These are phyloP conservation scores for Cordyceps javanica DNA, from an alignment of 2,329 filamentous ascomycete species.

Conservation along the genomic window DNA sequence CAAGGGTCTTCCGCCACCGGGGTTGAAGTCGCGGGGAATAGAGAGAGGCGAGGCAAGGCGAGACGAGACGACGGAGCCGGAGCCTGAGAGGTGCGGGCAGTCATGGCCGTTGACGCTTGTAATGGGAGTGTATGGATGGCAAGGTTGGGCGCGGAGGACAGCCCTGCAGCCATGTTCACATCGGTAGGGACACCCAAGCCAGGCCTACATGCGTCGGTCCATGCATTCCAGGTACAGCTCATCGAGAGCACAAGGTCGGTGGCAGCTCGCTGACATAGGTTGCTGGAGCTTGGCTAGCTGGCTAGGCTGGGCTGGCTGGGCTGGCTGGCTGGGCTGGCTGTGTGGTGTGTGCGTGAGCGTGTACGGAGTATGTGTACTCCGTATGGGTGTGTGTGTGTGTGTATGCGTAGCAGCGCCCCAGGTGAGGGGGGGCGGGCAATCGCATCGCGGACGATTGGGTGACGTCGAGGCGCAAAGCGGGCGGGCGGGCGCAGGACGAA, in stretches of 20 bases:
- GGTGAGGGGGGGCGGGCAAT: too few relatives aligned
- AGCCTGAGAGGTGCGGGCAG: slow-evolving; percentile 16
- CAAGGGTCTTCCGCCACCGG: slow-evolving; percentile 9
- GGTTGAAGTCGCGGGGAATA: slow-evolving; percentile 5
- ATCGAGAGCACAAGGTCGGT: neutral
- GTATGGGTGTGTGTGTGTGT: too few relatives aligned
- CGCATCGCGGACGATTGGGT: neutral
- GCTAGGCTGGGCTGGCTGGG: too few relatives aligned
- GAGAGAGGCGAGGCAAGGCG: neutral
- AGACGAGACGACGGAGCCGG: neutral
- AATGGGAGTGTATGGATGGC: neutral
- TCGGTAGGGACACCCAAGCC: neutral
- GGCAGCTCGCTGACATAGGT: neutral
- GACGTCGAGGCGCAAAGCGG: neutral
- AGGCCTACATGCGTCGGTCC: neutral
- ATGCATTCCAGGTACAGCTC: neutral
- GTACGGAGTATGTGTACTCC: too few relatives aligned
- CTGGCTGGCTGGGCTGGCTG: neutral
- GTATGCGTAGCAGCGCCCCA: neutral
- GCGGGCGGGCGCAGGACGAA: neutral
- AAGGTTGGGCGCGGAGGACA: slow-evolving; percentile 1
- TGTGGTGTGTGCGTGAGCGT: neutral
- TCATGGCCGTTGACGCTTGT: slow-evolving; percentile 17
- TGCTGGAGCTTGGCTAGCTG: neutral
- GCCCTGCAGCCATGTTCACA: slow-evolving; percentile 2